These are phyloP conservation scores for Pythium monospermum DNA, from an alignment of 352 stramenopile genomes.

Conservation along the genomic window DNA sequence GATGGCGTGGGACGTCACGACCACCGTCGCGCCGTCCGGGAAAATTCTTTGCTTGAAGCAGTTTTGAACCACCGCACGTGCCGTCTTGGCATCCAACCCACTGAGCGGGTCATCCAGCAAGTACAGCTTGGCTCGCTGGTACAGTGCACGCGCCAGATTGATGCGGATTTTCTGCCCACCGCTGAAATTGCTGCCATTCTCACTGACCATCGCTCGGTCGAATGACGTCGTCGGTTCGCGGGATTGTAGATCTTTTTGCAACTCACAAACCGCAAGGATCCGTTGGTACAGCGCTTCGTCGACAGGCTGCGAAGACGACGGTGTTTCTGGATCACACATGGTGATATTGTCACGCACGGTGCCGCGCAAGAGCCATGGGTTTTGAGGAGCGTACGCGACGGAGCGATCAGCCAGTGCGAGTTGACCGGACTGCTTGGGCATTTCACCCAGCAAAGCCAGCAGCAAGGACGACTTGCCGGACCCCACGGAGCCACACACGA, in stretches of 20 bases:
- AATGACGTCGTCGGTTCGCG: constrained; percentile 32
- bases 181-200: constrained; percentile 83
- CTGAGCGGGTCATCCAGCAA: constrained; percentile 89
- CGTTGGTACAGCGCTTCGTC: constrained; percentile 39
- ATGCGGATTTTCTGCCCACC: constrained; percentile 80
- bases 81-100: constrained; percentile 66
- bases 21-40: constrained; percentile 39
- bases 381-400: constrained; percentile 72
- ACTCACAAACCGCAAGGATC: constrained; percentile 62
- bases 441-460: constrained; percentile 94
- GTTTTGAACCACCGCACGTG: constrained; percentile 35
- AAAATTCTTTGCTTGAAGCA: constrained; percentile 33
- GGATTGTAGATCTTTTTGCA: constrained; percentile 58
- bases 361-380: constrained; percentile 66
- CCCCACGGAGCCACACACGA: constrained; percentile 89
- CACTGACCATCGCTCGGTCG: constrained; percentile 50
- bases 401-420: constrained; percentile 16
- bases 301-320: constrained; percentile 10
- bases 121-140: constrained; percentile 60
- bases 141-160: constrained; percentile 81
- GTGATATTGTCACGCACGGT: constrained; percentile 65
- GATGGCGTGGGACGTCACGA: constrained; percentile 77
- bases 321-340: constrained; percentile 32
- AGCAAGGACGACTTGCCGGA: constrained; percentile 95
- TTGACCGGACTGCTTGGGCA: constrained; percentile 51